Evolutionary conservation across 768 basidiomycete species (phyloP).

Genomic region (Phaffia australis): DNA sequence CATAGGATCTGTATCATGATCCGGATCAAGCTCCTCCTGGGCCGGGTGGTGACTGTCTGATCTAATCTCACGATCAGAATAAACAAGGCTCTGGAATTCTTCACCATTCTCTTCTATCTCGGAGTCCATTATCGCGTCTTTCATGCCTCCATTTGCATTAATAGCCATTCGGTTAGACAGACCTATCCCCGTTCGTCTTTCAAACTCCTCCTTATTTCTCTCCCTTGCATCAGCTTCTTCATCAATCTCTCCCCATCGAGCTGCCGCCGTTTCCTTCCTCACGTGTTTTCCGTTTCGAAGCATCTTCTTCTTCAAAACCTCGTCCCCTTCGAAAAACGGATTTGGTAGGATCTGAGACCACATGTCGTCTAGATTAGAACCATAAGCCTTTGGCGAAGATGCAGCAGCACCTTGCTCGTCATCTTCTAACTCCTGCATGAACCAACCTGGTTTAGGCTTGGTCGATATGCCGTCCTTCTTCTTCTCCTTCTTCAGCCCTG

Average conservation of each 20-base stretch:
- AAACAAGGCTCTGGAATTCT: neutral
- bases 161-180: neutral
- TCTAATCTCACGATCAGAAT: too few relatives aligned
- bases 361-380: neutral
- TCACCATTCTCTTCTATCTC: neutral
- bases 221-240: neutral
- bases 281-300: conserved; percentile 3
- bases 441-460: too few relatives aligned
- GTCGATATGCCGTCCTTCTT: too few relatives aligned
- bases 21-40: too few relatives aligned
- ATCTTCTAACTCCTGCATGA: too few relatives aligned
- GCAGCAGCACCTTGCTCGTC: neutral
- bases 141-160: neutral
- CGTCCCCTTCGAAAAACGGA: conserved; percentile 8
- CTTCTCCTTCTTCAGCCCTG: too few relatives aligned
- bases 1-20: too few relatives aligned
- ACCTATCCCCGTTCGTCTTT: neutral
- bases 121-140: neutral
- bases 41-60: too few relatives aligned
- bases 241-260: conserved; percentile 5
- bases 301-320: conserved; percentile 7
- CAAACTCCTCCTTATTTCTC: neutral
- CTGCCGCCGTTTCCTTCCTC: neutral
- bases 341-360: conserved; percentile 3
- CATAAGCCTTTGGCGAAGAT: conserved; percentile 4